Conservation (phyloP, 179 eudicot species). For the Amaranthus tricolor region DNA sequence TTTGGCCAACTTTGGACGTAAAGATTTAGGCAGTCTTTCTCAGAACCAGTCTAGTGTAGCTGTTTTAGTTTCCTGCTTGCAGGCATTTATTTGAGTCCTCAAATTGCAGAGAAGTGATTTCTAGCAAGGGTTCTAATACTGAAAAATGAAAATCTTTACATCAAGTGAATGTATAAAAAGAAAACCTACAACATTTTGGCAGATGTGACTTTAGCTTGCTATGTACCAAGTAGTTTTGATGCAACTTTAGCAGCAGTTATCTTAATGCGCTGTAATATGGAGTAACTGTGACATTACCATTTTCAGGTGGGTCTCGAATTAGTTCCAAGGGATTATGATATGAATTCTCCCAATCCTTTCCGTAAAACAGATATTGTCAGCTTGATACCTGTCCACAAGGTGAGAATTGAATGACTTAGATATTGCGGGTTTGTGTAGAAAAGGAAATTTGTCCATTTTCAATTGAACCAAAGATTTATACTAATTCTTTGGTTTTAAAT, state of each 20-base stretch:
- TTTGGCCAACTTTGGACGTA: not conserved
- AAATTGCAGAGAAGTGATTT: not conserved
- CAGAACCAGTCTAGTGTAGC: not conserved
- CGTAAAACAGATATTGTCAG: constrained; percentile 72
- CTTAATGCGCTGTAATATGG: not conserved
- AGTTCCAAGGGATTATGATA: constrained; percentile 93
- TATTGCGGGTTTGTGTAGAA: constrained; percentile 1
- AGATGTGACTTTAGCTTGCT: not conserved
- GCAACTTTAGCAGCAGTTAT: not conserved
- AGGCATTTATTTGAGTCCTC: not conserved
- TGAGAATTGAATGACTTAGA: constrained; percentile 30
- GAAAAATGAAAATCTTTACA: not conserved
- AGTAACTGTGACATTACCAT: constrained; percentile 7
- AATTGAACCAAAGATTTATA: too few species aligned
- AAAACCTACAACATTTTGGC: not conserved
- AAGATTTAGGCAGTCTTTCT: not conserved
- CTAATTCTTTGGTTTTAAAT: too few species aligned
- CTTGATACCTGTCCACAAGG: constrained; percentile 96
- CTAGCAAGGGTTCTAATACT: not conserved
- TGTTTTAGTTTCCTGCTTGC: constrained; percentile 4
- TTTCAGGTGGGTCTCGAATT: constrained; percentile 95
- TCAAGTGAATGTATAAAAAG: not conserved
- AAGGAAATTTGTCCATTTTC: not conserved
- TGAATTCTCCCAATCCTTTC: constrained; percentile 85
- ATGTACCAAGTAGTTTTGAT: not conserved